Conservation (phyloP, 768 basidiomycete genomes). For the Nidula microcarpa region DNA sequence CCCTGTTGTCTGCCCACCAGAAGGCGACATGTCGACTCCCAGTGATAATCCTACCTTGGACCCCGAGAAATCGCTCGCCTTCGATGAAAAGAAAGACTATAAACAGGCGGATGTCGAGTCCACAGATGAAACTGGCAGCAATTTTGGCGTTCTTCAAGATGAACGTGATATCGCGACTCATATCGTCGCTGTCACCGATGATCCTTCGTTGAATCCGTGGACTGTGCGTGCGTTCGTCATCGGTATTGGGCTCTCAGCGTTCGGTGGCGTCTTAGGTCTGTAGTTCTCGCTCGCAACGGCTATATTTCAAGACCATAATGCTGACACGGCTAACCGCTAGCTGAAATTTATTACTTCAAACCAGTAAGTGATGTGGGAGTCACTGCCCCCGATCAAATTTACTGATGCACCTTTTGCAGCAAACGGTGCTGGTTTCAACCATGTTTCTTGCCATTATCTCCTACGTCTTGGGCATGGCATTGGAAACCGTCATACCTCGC, state of each 20-base stretch:
- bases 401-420: constrained; percentile 22
- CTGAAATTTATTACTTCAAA: constrained; percentile 62
- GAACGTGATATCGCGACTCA: constrained; percentile 46
- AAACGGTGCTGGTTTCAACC: constrained; percentile 47
- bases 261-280: constrained; percentile 49
- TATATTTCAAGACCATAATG: background rate
- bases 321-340: constrained; percentile 16
- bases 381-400: background rate
- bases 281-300: constrained; percentile 1
- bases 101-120: constrained; percentile 33
- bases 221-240: constrained; percentile 44
- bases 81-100: constrained; percentile 27
- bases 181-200: constrained; percentile 43
- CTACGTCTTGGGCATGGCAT: constrained; percentile 43
- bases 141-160: constrained; percentile 31
- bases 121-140: constrained; percentile 16
- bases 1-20: too few relatives aligned
- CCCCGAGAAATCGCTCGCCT: constrained; percentile 19
- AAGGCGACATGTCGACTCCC: too few relatives aligned
- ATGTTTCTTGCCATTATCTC: constrained; percentile 54
- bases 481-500: constrained; percentile 44
- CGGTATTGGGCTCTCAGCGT: constrained; percentile 41
- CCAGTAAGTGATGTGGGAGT: constrained; percentile 27
- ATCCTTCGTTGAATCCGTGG: constrained; percentile 41
- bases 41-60: constrained; percentile 4